Percentiles rank a stretch among this genome's conserved stretches.
phyloP scores from a whole-genome alignment of 345 rosid species.

The Citrus inodora region DNA sequence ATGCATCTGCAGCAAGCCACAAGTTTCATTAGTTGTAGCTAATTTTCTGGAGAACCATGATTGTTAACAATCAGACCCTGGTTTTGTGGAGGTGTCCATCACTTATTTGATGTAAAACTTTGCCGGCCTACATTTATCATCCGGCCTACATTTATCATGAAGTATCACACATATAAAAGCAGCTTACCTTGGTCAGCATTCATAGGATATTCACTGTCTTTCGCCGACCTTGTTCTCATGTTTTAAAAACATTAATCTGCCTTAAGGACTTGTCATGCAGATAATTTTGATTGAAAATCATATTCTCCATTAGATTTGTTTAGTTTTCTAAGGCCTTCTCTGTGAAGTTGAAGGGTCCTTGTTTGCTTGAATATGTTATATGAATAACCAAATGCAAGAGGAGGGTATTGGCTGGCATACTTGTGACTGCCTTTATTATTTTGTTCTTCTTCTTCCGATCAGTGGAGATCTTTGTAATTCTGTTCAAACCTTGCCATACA shows the following conservation, averaged over 20 bases:
- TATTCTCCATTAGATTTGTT: background rate
- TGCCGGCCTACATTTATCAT: background rate
- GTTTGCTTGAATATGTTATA: background rate
- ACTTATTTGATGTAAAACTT: background rate
- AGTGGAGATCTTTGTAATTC: background rate
- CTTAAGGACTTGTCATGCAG: background rate
- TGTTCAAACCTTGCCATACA: background rate
- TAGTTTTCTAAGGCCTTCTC: background rate
- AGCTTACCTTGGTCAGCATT: background rate
- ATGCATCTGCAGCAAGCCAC: background rate
- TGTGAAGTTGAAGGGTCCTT: background rate
- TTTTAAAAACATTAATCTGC: background rate
- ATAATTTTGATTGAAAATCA: background rate
- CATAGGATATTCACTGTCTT: background rate
- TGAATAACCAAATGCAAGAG: background rate
- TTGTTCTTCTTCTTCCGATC: background rate
- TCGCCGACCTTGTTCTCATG: background rate
- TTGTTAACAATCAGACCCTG: background rate
- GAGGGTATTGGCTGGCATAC: background rate
- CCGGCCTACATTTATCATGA: background rate
- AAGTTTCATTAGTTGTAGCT: background rate
- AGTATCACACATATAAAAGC: background rate
- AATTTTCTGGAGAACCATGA: background rate
- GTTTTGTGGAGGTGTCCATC: background rate
- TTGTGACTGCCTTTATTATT: background rate